Conservation (phyloP, 2,329 filamentous ascomycete species). For the Talaromyces rugulosus region DNA sequence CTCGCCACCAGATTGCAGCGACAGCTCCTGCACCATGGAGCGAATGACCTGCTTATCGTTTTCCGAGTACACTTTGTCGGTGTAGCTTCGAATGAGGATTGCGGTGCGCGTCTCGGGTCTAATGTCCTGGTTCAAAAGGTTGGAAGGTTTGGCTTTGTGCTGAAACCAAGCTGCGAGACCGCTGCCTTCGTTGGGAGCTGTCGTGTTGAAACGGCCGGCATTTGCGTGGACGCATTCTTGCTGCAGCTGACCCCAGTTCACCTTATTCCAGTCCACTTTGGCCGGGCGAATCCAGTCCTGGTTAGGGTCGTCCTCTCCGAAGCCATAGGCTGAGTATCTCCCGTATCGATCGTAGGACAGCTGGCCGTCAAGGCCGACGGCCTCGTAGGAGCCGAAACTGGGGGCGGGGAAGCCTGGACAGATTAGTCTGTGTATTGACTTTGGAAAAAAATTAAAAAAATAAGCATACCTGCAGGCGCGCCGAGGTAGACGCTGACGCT, state of each 20-base stretch:
- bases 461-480: constrained; percentile 8
- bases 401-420: constrained; percentile 53
- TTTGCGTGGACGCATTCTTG: constrained; percentile 63
- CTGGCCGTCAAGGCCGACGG: constrained; percentile 58
- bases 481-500: constrained; percentile 56
- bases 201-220: constrained; percentile 53
- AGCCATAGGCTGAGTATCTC: constrained; percentile 58
- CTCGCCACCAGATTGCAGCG: constrained; percentile 68
- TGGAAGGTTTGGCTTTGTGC: constrained; percentile 14
- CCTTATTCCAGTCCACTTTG: constrained; percentile 51
- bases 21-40: constrained; percentile 76
- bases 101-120: constrained; percentile 54
- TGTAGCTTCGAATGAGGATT: constrained; percentile 77
- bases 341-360: constrained; percentile 66
- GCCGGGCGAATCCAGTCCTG: constrained; percentile 23
- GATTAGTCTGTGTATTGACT: not conserved
- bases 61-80: constrained; percentile 70
- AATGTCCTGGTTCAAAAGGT: constrained; percentile 33
- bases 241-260: constrained; percentile 70
- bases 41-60: constrained; percentile 80
- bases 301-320: constrained; percentile 25
- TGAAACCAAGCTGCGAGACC: constrained; percentile 9
- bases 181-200: constrained; percentile 14
- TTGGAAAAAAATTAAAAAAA: not conserved
- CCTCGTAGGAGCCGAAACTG: constrained; percentile 59